phyloP scores from a whole-genome alignment of 306 rosid genomes.

The Begonia loranthoides region DNA sequence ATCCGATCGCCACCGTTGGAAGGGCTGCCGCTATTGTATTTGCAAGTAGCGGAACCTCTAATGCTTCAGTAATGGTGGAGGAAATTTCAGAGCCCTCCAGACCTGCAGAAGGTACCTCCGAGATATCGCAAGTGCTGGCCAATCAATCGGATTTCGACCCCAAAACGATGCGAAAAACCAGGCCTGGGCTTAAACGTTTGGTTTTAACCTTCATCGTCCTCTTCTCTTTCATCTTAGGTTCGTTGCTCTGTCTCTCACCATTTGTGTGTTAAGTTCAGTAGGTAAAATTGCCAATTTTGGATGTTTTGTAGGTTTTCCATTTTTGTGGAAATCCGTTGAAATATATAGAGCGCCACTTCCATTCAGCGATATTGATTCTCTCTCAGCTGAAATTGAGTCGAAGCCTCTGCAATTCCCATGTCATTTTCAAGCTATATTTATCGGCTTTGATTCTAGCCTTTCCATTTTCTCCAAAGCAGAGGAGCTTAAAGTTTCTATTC shows the following conservation, averaged over 20 bases:
- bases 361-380: conserved; percentile 46
- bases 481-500: conserved; percentile 27
- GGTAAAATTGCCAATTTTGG: conserved; percentile 1
- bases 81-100: conserved; percentile 35
- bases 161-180: conserved; percentile 50
- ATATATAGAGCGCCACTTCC: conserved; percentile 86
- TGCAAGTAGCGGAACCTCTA: not conserved
- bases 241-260: not conserved
- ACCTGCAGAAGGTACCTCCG: conserved; percentile 10
- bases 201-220: conserved; percentile 49
- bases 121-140: not conserved
- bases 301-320: conserved; percentile 42
- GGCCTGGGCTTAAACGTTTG: conserved; percentile 80
- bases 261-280: conserved; percentile 1
- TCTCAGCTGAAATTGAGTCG: conserved; percentile 52
- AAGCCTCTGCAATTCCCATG: conserved; percentile 59
- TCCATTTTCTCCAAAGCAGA: conserved; percentile 6
- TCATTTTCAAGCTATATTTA: conserved; percentile 45
- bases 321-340: conserved; percentile 81
- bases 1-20: too few relatives aligned
- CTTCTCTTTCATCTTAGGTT: conserved; percentile 67
- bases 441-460: conserved; percentile 40
- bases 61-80: conserved; percentile 48
- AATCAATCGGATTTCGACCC: conserved; percentile 24
- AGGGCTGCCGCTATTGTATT: too few relatives aligned